Evolutionary conservation across 306 rosid genomes (phyloP), one percentile per base, ranked within the genome.

Genomic region (Gastrolobium villosum): DNA sequence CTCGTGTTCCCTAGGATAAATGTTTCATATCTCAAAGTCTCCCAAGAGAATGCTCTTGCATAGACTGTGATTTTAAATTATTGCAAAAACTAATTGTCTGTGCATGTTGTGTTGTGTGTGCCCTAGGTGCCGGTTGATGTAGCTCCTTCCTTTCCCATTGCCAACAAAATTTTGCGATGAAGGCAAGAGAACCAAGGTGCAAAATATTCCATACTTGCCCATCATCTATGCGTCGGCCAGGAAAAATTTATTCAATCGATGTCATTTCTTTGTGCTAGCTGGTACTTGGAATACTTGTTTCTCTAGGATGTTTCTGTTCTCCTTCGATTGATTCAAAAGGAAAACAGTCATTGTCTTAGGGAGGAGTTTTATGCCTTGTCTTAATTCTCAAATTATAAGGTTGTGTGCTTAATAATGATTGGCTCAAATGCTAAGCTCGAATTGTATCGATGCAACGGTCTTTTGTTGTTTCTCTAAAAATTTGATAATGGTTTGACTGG

Each of bases 81-180:
- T 28, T 37, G 11, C 43, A 45, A 44, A 44, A 26, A 48, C 55
- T 83, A 54, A 76, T 83, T 31, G 56, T 76, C n/a, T 36, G 60
- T 70, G 11, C 34, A 69, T 56, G 5, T 59, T 45, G 13, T 63
- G 6, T 39, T 56, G 36, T 80, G 46, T 44, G 46, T 44, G 50
- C 40, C 74, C 31, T 79, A 95, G 99, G 98, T 92, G 31, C 97
- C 96, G 52, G 98, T 95, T 78, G 99, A 95, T 80, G 88, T 91
- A 56, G 79, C 81, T 76, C 96, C 98, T 48, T 74, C 88, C 14
- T 92, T 95, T 79, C 89, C 98, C 3, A 83, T 88, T 76, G 97
- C 91, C 65, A 61, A 86, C 67, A 73, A 85, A 76, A 84, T 95
- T 80, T 79, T 91, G 88, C 76, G 70, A 68, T 35, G 72, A 76